Evolutionary conservation across 768 basidiomycete species (phyloP), one percentile per base, ranked within the genome.

Genomic region (Strobilomyces confusus): DNA sequence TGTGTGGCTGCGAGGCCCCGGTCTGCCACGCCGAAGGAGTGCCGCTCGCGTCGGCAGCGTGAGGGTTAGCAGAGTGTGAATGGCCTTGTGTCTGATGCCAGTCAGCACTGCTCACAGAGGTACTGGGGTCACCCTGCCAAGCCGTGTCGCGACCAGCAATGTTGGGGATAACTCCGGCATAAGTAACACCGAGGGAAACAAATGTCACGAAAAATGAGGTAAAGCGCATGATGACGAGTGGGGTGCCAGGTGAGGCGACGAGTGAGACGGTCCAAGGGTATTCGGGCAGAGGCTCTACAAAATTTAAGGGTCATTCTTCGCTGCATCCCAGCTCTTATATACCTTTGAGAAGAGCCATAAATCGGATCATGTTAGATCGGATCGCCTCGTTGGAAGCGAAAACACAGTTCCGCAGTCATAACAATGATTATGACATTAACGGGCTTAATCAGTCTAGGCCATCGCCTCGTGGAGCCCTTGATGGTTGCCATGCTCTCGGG

Each of bases 201-300:
- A 58, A 52, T 34, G 45, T n/a, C 2, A 48, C n/a, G 11, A 62
- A 30, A 1, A 45, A 38, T 17, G 42, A 33, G 20, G 46, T 5
- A 5, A 55, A 14, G 22, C 48, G 60, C 60, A 62, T 62, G 53
- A 34, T 47, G 55, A 32, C 36, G 3, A 4, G 9, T n/a, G 30
- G 48, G 19, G 38, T 5, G 12, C 26, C 19, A 17, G n/a, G 19
- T 2, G 29, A 36, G 20, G 48, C 6, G 13, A 23, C 23, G 19
- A 61, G 9, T 1, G 20, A 23, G 33, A 7, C 42, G 1, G 14
- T 14, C 22, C 19, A 15, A 34, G 12, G 30, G 13, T 15, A 36
- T 33, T 52, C 13, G 9, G 19, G 0, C 29, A 33, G 45, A 40
- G 15, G 14, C 17, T 5, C 17, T 15, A 23, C 12, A 13, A 33